Conservation (phyloP, 176 grass and related monocot species). For the Carex myosuroides region DNA sequence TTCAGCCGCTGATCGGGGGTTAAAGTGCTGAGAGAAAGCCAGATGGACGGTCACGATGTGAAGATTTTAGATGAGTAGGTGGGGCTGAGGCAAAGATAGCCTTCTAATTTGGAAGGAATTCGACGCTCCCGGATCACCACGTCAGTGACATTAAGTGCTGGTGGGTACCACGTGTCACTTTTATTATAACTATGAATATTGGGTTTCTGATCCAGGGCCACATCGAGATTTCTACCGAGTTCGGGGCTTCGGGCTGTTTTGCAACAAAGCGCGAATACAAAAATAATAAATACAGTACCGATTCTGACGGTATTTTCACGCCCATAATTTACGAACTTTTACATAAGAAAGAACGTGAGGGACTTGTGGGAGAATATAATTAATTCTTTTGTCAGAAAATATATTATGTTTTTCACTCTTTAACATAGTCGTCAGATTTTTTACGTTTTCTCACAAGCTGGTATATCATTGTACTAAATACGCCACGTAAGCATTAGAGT, state of each 20-base stretch:
- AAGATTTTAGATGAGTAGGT: background rate
- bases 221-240: background rate
- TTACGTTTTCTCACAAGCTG: background rate
- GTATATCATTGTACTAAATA: background rate
- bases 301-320: background rate
- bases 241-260: background rate
- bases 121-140: background rate
- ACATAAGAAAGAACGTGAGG: background rate
- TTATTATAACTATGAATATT: background rate
- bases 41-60: background rate
- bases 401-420: background rate
- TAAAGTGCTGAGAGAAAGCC: background rate
- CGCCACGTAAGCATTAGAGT: background rate
- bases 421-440: background rate
- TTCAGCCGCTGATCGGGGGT: background rate
- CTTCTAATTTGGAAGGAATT: background rate
- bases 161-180: background rate
- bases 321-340: conserved; percentile 4
- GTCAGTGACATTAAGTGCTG: background rate
- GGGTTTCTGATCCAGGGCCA: background rate
- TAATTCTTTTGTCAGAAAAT: background rate
- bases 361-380: background rate
- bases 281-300: background rate
- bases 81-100: background rate
- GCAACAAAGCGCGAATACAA: background rate